Evolutionary conservation across 129 eudicot species (phyloP).

Genomic region (Tanacetum coccineum): DNA sequence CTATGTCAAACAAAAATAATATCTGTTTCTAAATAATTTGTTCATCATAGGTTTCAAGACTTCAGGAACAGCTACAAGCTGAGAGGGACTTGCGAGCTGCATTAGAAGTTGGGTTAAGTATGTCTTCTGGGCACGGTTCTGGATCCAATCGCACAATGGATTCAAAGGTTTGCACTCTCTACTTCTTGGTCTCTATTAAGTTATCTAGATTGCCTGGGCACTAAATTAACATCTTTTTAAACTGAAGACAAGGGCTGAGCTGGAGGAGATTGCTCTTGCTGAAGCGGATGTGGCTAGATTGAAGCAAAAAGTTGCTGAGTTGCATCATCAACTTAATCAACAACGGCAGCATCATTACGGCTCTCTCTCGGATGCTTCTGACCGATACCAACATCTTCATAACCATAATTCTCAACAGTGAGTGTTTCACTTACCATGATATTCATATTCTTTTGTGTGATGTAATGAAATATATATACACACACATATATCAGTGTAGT

Average conservation of each 20-base stretch:
- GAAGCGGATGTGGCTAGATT: conserved; percentile 97
- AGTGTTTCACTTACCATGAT: conserved; percentile 29
- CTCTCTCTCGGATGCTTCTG: conserved; percentile 60
- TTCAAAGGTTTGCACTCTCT: conserved; percentile 58
- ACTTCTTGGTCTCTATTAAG: neutral
- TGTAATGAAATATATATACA: neutral
- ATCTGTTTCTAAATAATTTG: neutral
- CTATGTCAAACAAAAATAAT: no score
- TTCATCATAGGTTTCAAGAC: conserved; percentile 63
- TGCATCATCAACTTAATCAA: conserved; percentile 92
- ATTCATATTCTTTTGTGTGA: neutral
- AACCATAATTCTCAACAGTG: conserved; percentile 62
- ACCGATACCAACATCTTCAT: conserved; percentile 49
- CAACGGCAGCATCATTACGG: conserved; percentile 90
- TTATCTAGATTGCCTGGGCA: neutral
- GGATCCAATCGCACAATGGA: conserved; percentile 74
- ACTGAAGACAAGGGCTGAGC: conserved; percentile 89
- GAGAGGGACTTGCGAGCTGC: conserved; percentile 97
- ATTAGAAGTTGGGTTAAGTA: conserved; percentile 89
- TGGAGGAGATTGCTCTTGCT: conserved; percentile 98
- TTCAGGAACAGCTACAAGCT: conserved; percentile 95
- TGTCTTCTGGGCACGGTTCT: conserved; percentile 84
- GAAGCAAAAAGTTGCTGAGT: conserved; percentile 94
- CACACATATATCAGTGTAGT: neutral
- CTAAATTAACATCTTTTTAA: neutral